These are phyloP conservation scores for Eucommia ulmoides DNA, from an alignment of 257 asterid genomes.

Conservation along the genomic window DNA sequence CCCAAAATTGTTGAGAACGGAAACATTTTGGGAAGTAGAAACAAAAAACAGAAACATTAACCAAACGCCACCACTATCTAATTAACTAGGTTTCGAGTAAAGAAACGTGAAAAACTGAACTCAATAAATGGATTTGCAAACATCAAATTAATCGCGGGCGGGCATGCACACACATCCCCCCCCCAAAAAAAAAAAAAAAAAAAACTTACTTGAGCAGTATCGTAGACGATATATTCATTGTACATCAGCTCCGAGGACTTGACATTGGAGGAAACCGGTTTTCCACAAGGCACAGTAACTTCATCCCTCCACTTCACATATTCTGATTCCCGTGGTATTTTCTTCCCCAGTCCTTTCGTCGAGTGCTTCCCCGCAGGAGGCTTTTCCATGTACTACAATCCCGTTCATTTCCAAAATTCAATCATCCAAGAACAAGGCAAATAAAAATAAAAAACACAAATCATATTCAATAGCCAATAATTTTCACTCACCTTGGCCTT, in stretches of 20 bases:
- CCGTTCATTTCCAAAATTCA: no score
- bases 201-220: constrained; percentile 73
- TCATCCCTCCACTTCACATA: constrained; percentile 71
- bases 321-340: constrained; percentile 58
- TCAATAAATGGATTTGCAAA: no score
- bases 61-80: no score
- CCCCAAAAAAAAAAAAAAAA: background rate
- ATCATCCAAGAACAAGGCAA: no score
- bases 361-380: constrained; percentile 91
- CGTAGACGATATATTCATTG: constrained; percentile 84
- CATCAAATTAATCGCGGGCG: background rate
- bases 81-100: no score
- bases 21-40: no score
- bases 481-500: constrained; percentile 46
- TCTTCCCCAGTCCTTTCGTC: constrained; percentile 88
- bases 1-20: no score
- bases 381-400: constrained; percentile 87
- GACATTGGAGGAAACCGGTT: constrained; percentile 59
- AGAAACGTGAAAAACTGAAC: no score
- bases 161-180: background rate
- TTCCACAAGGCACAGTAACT: constrained; percentile 85
- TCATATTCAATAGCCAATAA: no score
- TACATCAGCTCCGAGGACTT: constrained; percentile 77
- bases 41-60: no score
- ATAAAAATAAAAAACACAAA: no score